A percentile compares a stretch with the other conserved stretches of the same genome.
Conservation (phyloP, 2,329 filamentous ascomycete genomes). For the Zymoseptoria crescenta region DNA sequence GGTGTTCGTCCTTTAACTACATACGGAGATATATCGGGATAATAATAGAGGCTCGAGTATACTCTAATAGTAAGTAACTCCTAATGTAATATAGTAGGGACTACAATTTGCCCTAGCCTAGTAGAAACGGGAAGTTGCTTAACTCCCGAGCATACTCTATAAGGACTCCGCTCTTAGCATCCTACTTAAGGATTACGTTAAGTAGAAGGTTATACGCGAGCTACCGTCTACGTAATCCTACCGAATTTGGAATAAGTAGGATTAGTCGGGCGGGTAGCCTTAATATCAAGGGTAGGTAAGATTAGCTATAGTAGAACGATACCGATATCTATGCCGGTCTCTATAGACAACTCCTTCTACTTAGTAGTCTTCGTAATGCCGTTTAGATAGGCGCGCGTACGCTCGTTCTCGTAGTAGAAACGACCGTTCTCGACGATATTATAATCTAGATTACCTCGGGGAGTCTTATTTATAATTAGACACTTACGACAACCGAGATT, state of each 20-base stretch:
- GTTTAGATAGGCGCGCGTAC: background rate
- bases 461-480: background rate
- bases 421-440: background rate
- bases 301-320: background rate
- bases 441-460: background rate
- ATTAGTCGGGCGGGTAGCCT: background rate
- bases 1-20: background rate
- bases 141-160: background rate
- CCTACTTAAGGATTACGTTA: background rate
- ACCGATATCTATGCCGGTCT: background rate
- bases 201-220: background rate
- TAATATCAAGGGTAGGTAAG: background rate
- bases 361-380: background rate
- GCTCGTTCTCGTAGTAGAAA: background rate
- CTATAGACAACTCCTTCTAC: background rate
- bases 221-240: background rate
- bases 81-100: background rate
- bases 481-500: background rate
- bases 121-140: background rate
- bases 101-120: background rate
- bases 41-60: background rate
- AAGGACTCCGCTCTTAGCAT: background rate
- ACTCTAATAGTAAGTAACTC: background rate
- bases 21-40: background rate
- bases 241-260: background rate